Base-by-base conservation (phyloP, 371 early-diverging fungal species). In the Lichtheimia corymbifera region DNA sequence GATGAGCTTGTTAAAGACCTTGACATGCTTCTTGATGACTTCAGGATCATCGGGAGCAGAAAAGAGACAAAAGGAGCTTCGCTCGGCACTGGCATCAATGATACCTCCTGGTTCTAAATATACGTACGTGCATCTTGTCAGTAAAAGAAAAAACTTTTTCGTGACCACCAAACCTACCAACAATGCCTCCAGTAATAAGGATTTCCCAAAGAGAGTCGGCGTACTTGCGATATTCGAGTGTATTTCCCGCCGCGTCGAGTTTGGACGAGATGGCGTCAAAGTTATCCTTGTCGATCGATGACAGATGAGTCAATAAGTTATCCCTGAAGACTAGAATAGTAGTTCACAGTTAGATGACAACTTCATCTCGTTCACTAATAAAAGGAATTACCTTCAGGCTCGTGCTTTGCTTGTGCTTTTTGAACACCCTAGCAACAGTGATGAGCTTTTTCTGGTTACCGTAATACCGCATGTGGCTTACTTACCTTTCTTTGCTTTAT, bases 161-260 rank as follows among this genome's bases (percentile, higher is more conserved):
- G 1, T 9, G 35, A 7, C 28, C 4, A 30, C 9, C 11, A 5
- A 47, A 43, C 60, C 72, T 67, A 91, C 93, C 91, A 65, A 91
- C 77, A 59, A 95, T 86, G 65, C 95, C 95, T 59, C 97, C 97
- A 59, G 90, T 88, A 65, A 95, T 87, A 68, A 95, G 79, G 55
- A 95, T 77, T 83, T 96, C 97, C 76, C 95, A 96, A 63, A 96
- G 85, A 35, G 92, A 82, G 67, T 96, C 97, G 62, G 89, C 93
- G 91, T 96, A 96, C 70, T 92, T 90, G 73, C 92, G 91, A 82
- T 92, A 93, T 67, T 95, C 96, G 67, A 95, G 88, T 65, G 91
- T 92, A 65, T 91, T 91, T 59, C 91, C 93, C 55, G 89, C 88
- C 30, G 72, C 70, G 78, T 96, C 96, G 64, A 96, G 87, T 64